Percentiles rank a stretch among this genome's conserved stretches.
Conservation (phyloP, 2,329 filamentous ascomycete species). For the Penicillium corylophilum region DNA sequence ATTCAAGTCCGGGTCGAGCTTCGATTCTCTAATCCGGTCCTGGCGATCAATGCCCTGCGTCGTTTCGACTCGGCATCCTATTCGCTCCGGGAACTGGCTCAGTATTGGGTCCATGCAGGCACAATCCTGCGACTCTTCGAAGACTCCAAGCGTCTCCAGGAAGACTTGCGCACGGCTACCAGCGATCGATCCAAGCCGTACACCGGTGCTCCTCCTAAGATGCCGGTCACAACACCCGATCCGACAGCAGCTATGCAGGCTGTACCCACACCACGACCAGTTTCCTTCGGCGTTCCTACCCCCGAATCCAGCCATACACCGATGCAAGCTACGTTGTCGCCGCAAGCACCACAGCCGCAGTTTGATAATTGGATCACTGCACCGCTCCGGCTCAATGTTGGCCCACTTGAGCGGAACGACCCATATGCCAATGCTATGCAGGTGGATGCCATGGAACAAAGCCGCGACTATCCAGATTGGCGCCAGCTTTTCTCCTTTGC, state of each 20-base stretch:
- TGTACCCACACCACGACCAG: conserved; percentile 20
- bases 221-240: conserved; percentile 19
- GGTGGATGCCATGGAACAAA: conserved; percentile 34
- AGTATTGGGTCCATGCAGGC: conserved; percentile 45
- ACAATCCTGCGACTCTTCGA: conserved; percentile 46
- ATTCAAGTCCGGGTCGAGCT: conserved; percentile 49
- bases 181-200: conserved; percentile 33
- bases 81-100: conserved; percentile 42
- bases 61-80: conserved; percentile 45
- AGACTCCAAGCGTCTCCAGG: conserved; percentile 43
- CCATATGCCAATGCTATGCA: conserved; percentile 26
- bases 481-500: conserved; percentile 43
- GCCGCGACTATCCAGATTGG: conserved; percentile 41
- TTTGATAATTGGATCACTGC: conserved; percentile 36
- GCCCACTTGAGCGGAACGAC: conserved; percentile 24
- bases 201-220: conserved; percentile 13
- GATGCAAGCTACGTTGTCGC: conserved; percentile 23
- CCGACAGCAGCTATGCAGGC: conserved; percentile 18
- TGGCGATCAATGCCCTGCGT: conserved; percentile 47
- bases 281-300: conserved; percentile 31
- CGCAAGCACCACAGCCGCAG: conserved; percentile 23
- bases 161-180: conserved; percentile 41
- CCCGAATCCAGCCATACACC: conserved; percentile 27
- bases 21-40: conserved; percentile 46
- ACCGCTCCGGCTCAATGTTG: conserved; percentile 26